Evolutionary conservation across 768 basidiomycete species (phyloP), one percentile per base, ranked within the genome.

Genomic region (Podaxis sp.): DNA sequence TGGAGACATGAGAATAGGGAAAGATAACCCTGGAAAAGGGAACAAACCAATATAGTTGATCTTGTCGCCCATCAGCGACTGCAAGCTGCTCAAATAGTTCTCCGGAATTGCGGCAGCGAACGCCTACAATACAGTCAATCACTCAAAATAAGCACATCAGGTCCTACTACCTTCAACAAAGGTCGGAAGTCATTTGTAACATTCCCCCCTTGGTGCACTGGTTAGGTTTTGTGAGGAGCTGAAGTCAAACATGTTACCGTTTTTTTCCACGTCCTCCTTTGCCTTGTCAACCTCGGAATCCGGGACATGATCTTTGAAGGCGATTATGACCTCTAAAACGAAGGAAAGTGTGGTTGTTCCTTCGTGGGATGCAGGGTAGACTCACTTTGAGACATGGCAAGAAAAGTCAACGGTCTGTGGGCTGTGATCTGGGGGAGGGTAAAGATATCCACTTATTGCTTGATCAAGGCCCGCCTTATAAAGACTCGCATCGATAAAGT

Each of bases 131-230:
- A 25, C 7, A 24, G 11, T 38, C 22, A 38, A 8, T 38, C 50
- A 40, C 19, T 15, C 15, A 15, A 12, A 9, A 4, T 25, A 15
- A 9, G 49, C 11, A 51, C 25, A 24, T 49, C 7, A 29, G 8
- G 37, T 13, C 3, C 4, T 12, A 9, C 4, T 55, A 55, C 60
- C 43, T 61, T 61, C 40, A 61, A 13, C 12, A 61, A 33, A 12
- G 60, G 53, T 29, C 29, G 17, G 25, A 46, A 61, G 29, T 61
- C 52, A 47, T 47, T 24, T 15, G 40, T 55, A 29, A 61, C 37
- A 7, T 12, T 38, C 4, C 53, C 60, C 3, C 60, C 60, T 61
- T 13, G 38, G 29, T 19, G 17, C n/a, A 40, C 6, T 24, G 19
- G 25, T 38, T 27, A 59, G 58, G 22, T 49, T n/a, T 12, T 19